Base-by-base conservation (phyloP, 768 basidiomycete genomes). In the Mrakia blollopis region DNA sequence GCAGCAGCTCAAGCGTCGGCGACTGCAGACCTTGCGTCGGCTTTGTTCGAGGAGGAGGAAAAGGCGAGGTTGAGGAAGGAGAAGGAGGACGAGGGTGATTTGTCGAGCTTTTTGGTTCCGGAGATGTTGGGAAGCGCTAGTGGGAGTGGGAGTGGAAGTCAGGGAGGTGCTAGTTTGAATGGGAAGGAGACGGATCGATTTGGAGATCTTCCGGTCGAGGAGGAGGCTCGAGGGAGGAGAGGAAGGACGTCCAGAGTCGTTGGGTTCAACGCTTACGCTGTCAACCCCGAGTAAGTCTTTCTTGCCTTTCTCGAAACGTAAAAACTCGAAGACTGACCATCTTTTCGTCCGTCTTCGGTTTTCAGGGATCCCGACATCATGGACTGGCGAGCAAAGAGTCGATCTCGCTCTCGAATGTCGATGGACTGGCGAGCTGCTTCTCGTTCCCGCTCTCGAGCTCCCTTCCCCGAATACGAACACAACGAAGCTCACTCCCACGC, bases 301-400 rank as follows among this genome's bases (percentile, higher is more conserved):
- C 72, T 62, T 13, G 80, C 68, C 79, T 80, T 76, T 65, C 78
- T 73, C 67, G 75, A 79, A 74, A 50, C 39, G 35, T 18, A 44
- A 14, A 39, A 18, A 16, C 9, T 30, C 32, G 32, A 10, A 5
- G 25, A 28, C 60, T 67, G 28, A 61, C 44, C 35, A 0, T 54
- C 32, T 25, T 75, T 37, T 25, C 25, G 21, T 57, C 28, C 25
- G 5, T 63, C 5, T 62, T 25, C 39, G 44, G 44, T 44, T 44
- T 11, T 21, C n/a, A 70, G 67, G 35, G 37, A 63, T 44, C 57
- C 63, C 41, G 77, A 78, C 50, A 47, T 54, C 37, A 97, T 97
- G 94, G 94, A 96, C 81, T 97, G 94, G 94, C 87, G 93, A 69
- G 90, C 92, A 44, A 89, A 80, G 35, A 82, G 82, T 28, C 80